phyloP scores from a whole-genome alignment of 1,284 basidiomycete species.

The Neonothopanus nambi region DNA sequence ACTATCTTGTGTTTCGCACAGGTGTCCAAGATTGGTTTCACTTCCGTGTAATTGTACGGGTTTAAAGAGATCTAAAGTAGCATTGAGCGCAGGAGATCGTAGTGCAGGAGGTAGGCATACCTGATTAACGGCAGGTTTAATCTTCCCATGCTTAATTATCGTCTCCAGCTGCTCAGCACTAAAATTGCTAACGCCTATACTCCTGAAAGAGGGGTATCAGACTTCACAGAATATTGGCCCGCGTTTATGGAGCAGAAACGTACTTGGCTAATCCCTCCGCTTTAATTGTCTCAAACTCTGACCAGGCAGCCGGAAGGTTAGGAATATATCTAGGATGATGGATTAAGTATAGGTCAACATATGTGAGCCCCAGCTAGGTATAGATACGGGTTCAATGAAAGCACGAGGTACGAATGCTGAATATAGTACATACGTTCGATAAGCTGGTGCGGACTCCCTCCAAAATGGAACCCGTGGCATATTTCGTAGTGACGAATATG shows the following conservation, averaged over 20 bases:
- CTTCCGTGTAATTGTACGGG: slow-evolving; percentile 51
- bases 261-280: slow-evolving; percentile 47
- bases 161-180: slow-evolving; percentile 47
- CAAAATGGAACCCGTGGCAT: slow-evolving; percentile 53
- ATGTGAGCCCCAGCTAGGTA: slow-evolving; percentile 51
- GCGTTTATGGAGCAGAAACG: neutral
- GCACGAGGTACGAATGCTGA: too few species aligned
- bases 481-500: slow-evolving; percentile 60
- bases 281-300: slow-evolving; percentile 51
- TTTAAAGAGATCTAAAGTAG: slow-evolving; percentile 34
- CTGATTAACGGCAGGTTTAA: slow-evolving; percentile 63
- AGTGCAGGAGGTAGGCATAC: slow-evolving; percentile 25
- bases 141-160: slow-evolving; percentile 46
- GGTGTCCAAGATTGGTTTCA: slow-evolving; percentile 47
- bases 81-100: neutral
- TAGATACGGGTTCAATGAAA: too few species aligned
- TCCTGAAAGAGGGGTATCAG: slow-evolving; percentile 22
- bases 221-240: neutral
- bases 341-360: slow-evolving; percentile 57
- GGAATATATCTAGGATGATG: slow-evolving; percentile 42
- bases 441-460: slow-evolving; percentile 61
- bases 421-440: slow-evolving; percentile 43
- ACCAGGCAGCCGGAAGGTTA: slow-evolving; percentile 50
- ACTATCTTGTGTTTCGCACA: slow-evolving; percentile 49
- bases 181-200: slow-evolving; percentile 70